Evolutionary conservation across 345 rosid species (phyloP), one percentile per base, ranked within the genome.

Genomic region (Camelina hispida): DNA sequence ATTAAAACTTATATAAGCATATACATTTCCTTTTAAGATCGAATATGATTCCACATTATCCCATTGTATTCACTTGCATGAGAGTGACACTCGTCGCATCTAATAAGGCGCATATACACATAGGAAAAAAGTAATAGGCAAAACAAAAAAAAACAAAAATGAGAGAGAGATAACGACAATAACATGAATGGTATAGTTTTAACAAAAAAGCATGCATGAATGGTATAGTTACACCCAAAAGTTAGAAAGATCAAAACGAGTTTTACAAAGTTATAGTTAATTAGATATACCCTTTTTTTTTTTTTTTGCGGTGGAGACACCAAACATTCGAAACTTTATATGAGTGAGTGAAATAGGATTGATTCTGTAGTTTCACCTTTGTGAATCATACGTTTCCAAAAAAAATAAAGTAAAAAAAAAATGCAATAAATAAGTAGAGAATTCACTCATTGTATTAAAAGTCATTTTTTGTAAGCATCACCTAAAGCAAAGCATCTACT

Each of bases 401-500:
- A 35, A 51, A 52, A 23, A 34, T 52, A 23, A 37, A 14, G 51
- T 46, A 37, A 34, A 37, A 37, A n/a, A 12, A 6, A 34, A 34
- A 34, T 34, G 34, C 20, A 66, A 51, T 47, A 34, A 34, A 6
- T 28, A 51, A 18, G 30, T 25, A 62, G 69, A 46, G 47, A 51
- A 75, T 67, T 59, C 52, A 65, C 53, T 66, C 55, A 50, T 30
- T 40, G 60, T n/a, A 55, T n/a, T 10, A 34, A 74, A 74, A 74
- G 78, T 37, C 35, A 17, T 37, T 48, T 50, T 74, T 66, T 74
- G 78, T 74, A 74, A 65, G 66, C 71, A 74, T 65, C 78, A 46
- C 11, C 15, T 46, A 62, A 55, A 72, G 62, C 34, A 62, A 56
- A 56, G 28, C 57, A 44, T 57, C 62, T 57, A 34, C 62, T 57